A percentile compares a stretch with the other conserved stretches of the same genome.
Conservation (phyloP, 1,284 basidiomycete genomes). For the Testicularia cyperi region DNA sequence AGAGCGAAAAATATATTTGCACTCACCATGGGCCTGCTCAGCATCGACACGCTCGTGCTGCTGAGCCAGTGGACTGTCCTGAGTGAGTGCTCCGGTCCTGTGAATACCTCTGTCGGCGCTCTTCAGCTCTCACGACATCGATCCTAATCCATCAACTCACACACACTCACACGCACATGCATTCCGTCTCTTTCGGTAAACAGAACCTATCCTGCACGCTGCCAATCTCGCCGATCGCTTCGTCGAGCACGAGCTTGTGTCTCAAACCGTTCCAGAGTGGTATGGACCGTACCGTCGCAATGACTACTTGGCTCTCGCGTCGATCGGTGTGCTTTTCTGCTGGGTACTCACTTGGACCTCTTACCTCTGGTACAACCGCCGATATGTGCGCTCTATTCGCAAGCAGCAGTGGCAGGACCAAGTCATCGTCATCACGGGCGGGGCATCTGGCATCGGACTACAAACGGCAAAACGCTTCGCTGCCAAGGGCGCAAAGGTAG, state of each 20-base stretch:
- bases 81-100: neutral
- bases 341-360: slow-evolving; percentile 13
- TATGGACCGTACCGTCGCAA: neutral
- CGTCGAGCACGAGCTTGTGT: neutral
- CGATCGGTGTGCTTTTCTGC: slow-evolving; percentile 2
- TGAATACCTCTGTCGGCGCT: too few relatives aligned
- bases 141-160: too few relatives aligned
- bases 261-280: neutral
- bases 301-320: too few relatives aligned
- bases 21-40: neutral
- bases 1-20: too few relatives aligned
- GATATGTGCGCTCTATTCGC: slow-evolving; percentile 9
- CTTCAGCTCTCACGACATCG: too few relatives aligned
- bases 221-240: slow-evolving; percentile 2
- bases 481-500: slow-evolving; percentile 75
- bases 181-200: too few relatives aligned
- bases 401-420: slow-evolving; percentile 22
- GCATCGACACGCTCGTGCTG: neutral
- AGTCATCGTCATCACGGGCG: slow-evolving; percentile 61
- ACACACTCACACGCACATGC: too few relatives aligned
- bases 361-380: slow-evolving; percentile 23
- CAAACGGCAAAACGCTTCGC: slow-evolving; percentile 80
- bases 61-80: neutral
- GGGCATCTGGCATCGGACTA: slow-evolving; percentile 83
- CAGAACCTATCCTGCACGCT: slow-evolving; percentile 23